Base-by-base conservation (phyloP, 495 filamentous ascomycete genomes). In the Evernia prunastri region DNA sequence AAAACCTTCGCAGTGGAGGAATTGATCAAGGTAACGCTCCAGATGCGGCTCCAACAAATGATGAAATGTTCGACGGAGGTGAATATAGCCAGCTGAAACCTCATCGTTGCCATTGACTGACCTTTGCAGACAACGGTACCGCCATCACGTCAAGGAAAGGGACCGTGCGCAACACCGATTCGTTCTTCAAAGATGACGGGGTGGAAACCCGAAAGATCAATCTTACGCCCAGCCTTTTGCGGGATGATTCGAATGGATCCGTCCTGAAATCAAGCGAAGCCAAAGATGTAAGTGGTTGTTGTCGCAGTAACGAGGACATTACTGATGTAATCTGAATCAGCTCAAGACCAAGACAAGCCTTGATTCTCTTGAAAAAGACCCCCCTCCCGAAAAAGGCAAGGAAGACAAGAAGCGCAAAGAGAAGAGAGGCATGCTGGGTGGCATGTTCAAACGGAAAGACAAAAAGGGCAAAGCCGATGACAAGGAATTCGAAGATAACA, bases 161-260 rank as follows among this genome's bases (percentile, higher is more conserved):
- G 36, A 92, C 87, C 49, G 80, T 96, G 27, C 83, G 92, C 63
- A 92, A 92, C 71, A 91, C 89, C 17, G 92, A 97, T 72, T 95
- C 90, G 17, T 96, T 98, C 79, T 97, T 96, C 81, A 95, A 92
- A 74, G 94, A 97, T 66, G 94, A 98, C 68, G 89, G 86, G 36
- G 86, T 89, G 42, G 95, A 97, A 71, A 96, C 94, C 1, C 89
- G 93, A 75, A 99, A 99, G 79, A 96, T 99, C 66, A 96, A 92
- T 3, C 81, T 99, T 37, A 99, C 94, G 0, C 94, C 94, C 17
- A 96, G 93, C 66, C 79, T 99, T n/a, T 80, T 97, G 43, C 85
- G 94, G 20, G 93, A 97, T 64, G 92, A 96, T 68, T 81, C 80
- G 2, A 80, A 75, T 60, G 79, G 77, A 53, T 82, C 80, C n/a